Percentiles rank a stretch among this genome's conserved stretches.
These are phyloP conservation scores for Macrophomina tecta DNA, from an alignment of 2,329 filamentous ascomycete species.

Conservation along the genomic window DNA sequence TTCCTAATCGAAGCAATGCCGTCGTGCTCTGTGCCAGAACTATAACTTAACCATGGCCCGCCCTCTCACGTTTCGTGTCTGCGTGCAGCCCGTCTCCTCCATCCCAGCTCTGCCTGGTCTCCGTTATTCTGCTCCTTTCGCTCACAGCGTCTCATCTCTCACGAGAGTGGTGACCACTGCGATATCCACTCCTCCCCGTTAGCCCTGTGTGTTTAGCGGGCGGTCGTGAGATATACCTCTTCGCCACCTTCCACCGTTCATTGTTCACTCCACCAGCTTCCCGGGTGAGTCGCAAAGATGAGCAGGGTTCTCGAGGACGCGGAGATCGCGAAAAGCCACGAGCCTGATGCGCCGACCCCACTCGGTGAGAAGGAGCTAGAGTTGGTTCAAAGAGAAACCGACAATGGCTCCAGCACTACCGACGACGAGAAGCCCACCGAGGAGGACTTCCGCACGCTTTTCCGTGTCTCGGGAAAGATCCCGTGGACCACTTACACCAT, in stretches of 20 bases:
- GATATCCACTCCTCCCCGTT: not conserved
- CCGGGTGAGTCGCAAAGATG: not conserved
- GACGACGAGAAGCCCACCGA: constrained; percentile 59
- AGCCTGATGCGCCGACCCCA: constrained; percentile 42
- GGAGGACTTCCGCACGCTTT: constrained; percentile 67
- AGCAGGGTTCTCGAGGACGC: constrained; percentile 15
- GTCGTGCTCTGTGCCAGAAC: not conserved
- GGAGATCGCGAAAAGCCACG: constrained; percentile 44
- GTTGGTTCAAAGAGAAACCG: constrained; percentile 34
- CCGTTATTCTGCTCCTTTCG: not conserved
- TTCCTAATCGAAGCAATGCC: constrained; percentile 15
- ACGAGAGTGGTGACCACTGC: not conserved
- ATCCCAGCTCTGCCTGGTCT: constrained; percentile 6
- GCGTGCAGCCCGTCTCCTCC: constrained; percentile 2
- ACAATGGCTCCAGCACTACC: constrained; percentile 31
- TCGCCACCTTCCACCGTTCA: not conserved
- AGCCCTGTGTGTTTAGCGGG: not conserved
- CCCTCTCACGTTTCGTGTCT: constrained; percentile 8
- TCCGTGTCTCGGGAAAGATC: constrained; percentile 68
- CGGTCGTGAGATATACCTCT: not conserved
- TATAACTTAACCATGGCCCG: constrained; percentile 8
- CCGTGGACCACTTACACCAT: constrained; percentile 72
- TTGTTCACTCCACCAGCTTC: not conserved
- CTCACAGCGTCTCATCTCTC: not conserved
- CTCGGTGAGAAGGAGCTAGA: constrained; percentile 43